phyloP scores from a whole-genome alignment of 768 basidiomycete genomes.

The Cubamyces lactineus region DNA sequence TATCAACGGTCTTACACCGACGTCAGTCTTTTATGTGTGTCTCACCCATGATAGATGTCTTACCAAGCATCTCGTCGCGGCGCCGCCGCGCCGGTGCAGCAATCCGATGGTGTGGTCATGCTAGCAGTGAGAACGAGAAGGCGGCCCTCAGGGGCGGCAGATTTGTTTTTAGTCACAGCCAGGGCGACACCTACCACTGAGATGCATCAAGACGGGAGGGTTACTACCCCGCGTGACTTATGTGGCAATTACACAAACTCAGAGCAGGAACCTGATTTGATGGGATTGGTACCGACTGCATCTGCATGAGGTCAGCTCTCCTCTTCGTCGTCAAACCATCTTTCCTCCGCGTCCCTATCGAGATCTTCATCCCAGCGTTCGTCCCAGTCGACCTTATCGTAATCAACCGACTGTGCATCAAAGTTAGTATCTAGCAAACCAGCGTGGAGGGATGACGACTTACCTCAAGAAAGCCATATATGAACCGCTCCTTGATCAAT shows the following conservation, averaged over 20 bases:
- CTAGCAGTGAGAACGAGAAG: not conserved
- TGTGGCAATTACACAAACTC: not conserved
- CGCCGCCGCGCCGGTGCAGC: not conserved
- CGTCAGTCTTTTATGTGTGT: conserved; percentile 5
- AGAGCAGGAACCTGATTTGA: not conserved
- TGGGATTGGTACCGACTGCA: not conserved
- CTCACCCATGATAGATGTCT: not conserved
- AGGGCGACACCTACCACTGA: no score
- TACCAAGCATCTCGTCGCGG: conserved; percentile 7
- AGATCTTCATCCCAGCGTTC: conserved; percentile 64
- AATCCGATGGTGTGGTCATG: not conserved
- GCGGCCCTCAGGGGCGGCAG: not conserved
- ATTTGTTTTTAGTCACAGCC: no score
- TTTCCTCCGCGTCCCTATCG: conserved; percentile 65
- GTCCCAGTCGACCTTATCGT: conserved; percentile 76
- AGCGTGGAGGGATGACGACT: not conserved
- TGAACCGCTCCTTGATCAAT: conserved; percentile 66
- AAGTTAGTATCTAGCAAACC: conserved; percentile 2
- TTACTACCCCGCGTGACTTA: no score
- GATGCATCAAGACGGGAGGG: no score
- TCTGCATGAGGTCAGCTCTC: conserved; percentile 21
- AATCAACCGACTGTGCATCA: conserved; percentile 59
- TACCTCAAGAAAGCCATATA: conserved; percentile 76
- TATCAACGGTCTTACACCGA: not conserved
- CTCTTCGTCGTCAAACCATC: conserved; percentile 77